Evolutionary conservation across 2,329 filamentous ascomycete genomes (phyloP), one percentile per base, ranked within the genome.

Genomic region (Hypoxylon sp.): DNA sequence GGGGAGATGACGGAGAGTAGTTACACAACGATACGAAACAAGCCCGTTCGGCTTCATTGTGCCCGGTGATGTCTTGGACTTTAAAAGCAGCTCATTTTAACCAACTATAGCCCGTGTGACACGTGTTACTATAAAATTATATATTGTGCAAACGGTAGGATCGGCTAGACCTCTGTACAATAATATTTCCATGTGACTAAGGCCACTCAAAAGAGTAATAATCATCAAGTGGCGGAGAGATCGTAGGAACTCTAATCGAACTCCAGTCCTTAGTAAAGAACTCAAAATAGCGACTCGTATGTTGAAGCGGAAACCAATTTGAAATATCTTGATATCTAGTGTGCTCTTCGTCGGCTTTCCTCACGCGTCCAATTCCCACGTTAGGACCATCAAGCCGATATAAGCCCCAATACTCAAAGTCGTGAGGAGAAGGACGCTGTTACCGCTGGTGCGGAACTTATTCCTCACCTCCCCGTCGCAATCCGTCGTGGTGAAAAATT

Each of bases 401-500:
- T 90, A 90, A 3, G 87, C 86, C 37, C 81, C 79, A 43, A 90
- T 73, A 68, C 87, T 90, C 66, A 90, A 74, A 7, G 75, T 69
- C 1, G 86, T 87, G 70, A 90, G 78, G 34, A 90, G 74, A 1
- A 86, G 77, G 19, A 90, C 87, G 54, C 85, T 88, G 73, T 89
- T 88, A 25, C 88, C 87, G 67, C 86, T 88, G 19, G 88, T 90
- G 66, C 88, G 84, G 70, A 90, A 90, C 74, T 84, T 88, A 74
- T 81, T 84, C 69, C 78, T 83, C 23, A 80, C 74, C 65, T 81
- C 76, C 12, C 81, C 81, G 43, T 79, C 73, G 46, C 73, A 67
- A 60, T 77, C 85, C 16, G 84, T 77, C 61, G 85, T 83, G 65
- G 84, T 87, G 79, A 98, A 98, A 81, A 99, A 98, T 79, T 98